Evolutionary conservation across 345 rosid species (phyloP).

Genomic region (Melaleuca alternifolia): DNA sequence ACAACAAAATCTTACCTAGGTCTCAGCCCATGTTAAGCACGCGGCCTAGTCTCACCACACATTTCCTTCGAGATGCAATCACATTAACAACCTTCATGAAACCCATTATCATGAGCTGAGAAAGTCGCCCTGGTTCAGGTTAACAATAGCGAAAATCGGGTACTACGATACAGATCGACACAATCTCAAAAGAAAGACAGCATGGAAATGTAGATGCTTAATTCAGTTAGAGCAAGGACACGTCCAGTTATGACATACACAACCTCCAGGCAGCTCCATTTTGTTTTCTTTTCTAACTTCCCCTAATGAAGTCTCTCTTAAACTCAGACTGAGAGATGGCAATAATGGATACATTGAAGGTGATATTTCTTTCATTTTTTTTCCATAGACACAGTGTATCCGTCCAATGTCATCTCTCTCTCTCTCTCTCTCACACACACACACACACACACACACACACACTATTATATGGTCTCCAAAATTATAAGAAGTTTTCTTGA

Average conservation of each 20-base stretch:
- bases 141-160: not conserved
- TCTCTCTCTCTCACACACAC: not conserved
- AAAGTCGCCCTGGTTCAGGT: not conserved
- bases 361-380: not conserved
- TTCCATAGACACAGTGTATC: not conserved
- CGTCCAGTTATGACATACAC: not conserved
- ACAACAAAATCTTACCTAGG: not conserved
- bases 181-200: not conserved
- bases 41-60: not conserved
- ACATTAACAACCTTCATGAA: not conserved
- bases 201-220: not conserved
- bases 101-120: not conserved
- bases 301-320: not conserved
- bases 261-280: not conserved
- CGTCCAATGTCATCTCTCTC: not conserved
- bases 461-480: not conserved
- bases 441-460: not conserved
- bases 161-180: not conserved
- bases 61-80: not conserved
- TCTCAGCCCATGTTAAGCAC: not conserved
- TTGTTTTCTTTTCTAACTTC: not conserved
- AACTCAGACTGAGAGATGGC: not conserved
- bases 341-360: not conserved
- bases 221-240: not conserved
- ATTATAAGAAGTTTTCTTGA: not conserved